Percentiles rank a stretch among this genome's conserved stretches.
These are phyloP conservation scores for Aphanomyces astaci DNA, from an alignment of 352 stramenopile genomes.

Conservation along the genomic window DNA sequence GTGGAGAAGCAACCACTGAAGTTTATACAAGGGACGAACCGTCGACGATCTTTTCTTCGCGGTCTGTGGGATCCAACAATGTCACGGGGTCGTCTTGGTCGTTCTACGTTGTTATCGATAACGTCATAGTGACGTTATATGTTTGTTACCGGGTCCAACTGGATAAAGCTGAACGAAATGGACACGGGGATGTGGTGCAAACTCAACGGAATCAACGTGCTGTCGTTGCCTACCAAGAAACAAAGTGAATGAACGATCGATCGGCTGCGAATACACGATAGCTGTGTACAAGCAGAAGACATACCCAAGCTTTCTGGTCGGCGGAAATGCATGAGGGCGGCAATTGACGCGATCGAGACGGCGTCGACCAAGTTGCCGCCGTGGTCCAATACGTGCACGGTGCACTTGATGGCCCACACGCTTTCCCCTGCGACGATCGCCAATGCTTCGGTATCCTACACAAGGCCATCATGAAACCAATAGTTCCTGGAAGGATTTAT, in stretches of 20 bases:
- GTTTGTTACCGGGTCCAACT: slow-evolving; percentile 30
- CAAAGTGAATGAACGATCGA: too few species aligned
- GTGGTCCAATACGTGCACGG: slow-evolving; percentile 89
- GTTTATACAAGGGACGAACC: slow-evolving; percentile 26
- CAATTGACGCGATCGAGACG: slow-evolving; percentile 88
- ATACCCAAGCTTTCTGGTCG: slow-evolving; percentile 74
- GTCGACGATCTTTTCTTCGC: slow-evolving; percentile 84
- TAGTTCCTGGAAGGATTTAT: neutral
- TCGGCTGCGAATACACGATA: too few species aligned
- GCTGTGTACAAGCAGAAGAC: too few species aligned
- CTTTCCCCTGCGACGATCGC: slow-evolving; percentile 89
- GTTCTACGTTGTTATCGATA: slow-evolving; percentile 25
- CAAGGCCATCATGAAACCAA: neutral
- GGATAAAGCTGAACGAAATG: slow-evolving; percentile 87
- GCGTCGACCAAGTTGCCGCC: slow-evolving; percentile 89
- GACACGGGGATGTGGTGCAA: slow-evolving; percentile 94
- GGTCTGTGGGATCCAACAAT: slow-evolving; percentile 84
- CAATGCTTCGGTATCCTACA: slow-evolving; percentile 87
- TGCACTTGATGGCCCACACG: slow-evolving; percentile 89
- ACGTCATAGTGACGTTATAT: neutral
- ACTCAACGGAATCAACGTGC: slow-evolving; percentile 84
- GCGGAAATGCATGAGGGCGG: slow-evolving; percentile 90
- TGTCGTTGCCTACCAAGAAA: slow-evolving; percentile 81
- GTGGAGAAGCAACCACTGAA: too few species aligned
- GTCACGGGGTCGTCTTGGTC: slow-evolving; percentile 44